Conservation (phyloP, 2,329 filamentous ascomycete genomes). For the Diaporthe vexans region DNA sequence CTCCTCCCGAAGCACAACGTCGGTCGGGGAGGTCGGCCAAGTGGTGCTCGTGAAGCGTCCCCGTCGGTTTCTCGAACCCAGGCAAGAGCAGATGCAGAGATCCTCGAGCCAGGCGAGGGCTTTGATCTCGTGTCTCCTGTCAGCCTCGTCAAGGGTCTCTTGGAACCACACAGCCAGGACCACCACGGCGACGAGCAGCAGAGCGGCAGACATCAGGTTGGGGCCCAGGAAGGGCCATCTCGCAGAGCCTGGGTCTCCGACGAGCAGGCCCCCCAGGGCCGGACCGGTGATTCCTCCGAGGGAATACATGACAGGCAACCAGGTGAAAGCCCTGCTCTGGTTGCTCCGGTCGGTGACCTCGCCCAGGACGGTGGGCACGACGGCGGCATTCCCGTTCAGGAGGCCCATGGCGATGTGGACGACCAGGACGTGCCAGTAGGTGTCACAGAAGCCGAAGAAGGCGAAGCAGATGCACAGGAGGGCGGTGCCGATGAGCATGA, state of each 20-base stretch:
- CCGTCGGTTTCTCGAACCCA: slow-evolving; percentile 41
- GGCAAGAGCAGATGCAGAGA: slow-evolving; percentile 41
- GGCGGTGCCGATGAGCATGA: slow-evolving; percentile 86
- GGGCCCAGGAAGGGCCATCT: slow-evolving; percentile 86
- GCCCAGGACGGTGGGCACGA: slow-evolving; percentile 93
- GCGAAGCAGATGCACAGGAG: slow-evolving; percentile 85
- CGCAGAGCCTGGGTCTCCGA: slow-evolving; percentile 72
- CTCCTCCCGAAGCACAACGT: slow-evolving; percentile 27
- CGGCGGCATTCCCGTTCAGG: slow-evolving; percentile 94
- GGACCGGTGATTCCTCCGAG: slow-evolving; percentile 94
- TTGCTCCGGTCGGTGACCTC: slow-evolving; percentile 97
- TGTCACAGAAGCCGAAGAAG: slow-evolving; percentile 87
- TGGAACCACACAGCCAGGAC: slow-evolving; percentile 86
- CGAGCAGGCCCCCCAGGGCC: slow-evolving; percentile 87
- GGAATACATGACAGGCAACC: slow-evolving; percentile 95
- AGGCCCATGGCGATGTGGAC: slow-evolving; percentile 93
- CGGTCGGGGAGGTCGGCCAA: slow-evolving; percentile 42
- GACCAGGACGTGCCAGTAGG: slow-evolving; percentile 85
- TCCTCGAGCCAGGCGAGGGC: slow-evolving; percentile 50
- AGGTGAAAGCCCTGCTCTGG: slow-evolving; percentile 93
- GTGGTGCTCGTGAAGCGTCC: slow-evolving; percentile 48
- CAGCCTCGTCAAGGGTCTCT: slow-evolving; percentile 78
- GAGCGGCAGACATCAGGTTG: slow-evolving; percentile 81
- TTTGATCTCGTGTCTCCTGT: slow-evolving; percentile 42
- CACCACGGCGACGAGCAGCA: slow-evolving; percentile 80